phyloP scores from a whole-genome alignment of 2,329 filamentous ascomycete genomes.

The Dothidotthia symphoricarpi region DNA sequence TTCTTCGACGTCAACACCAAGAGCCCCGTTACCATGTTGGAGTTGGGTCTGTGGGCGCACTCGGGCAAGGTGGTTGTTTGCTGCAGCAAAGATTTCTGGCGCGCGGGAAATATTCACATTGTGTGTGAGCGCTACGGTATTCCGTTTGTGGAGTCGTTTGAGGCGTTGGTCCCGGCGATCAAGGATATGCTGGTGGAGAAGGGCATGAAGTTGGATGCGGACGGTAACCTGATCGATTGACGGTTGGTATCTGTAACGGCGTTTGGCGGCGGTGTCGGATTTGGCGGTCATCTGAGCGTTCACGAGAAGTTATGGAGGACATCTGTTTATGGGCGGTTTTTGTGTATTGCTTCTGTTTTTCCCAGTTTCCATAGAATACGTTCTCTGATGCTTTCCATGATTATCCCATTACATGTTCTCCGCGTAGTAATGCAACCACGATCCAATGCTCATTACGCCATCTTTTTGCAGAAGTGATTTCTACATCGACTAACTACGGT shows the following conservation, averaged over 20 bases:
- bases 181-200: conserved; percentile 31
- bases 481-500: too few relatives aligned
- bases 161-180: conserved; percentile 43
- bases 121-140: conserved; percentile 54
- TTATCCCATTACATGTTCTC: too few relatives aligned
- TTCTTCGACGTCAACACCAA: conserved; percentile 55
- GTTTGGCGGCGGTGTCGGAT: not conserved
- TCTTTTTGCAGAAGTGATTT: too few relatives aligned
- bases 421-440: too few relatives aligned
- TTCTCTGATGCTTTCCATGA: too few relatives aligned
- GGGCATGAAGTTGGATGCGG: conserved; percentile 24
- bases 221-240: conserved; percentile 10
- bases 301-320: too few relatives aligned
- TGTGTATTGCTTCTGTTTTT: not conserved
- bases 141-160: conserved; percentile 46
- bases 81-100: conserved; percentile 54
- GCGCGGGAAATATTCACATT: conserved; percentile 61
- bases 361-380: too few relatives aligned
- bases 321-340: too few relatives aligned
- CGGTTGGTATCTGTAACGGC: not conserved
- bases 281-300: conserved; percentile 2
- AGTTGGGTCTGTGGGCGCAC: conserved; percentile 56
- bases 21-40: conserved; percentile 60
- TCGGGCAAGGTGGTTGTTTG: conserved; percentile 54
- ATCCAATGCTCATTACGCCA: too few relatives aligned